Evolutionary conservation across 345 rosid genomes (phyloP), one percentile per base, ranked within the genome.

Genomic region (Populus davidiana): DNA sequence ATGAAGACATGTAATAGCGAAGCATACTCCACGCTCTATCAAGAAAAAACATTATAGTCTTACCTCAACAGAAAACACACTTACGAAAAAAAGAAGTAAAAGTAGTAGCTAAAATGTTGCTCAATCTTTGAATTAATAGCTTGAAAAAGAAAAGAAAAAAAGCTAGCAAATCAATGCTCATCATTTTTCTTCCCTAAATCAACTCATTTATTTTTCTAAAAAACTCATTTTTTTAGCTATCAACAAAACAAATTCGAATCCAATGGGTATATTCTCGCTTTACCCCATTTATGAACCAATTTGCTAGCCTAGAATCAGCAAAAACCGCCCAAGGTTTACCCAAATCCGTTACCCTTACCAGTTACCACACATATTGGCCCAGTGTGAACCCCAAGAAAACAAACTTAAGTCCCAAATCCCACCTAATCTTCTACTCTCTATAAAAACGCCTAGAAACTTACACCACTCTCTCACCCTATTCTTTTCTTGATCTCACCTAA

Each of bases 291-390:
- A 52, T 7, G n/a, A 52, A 18, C 10, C 8, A 39, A 39, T 9
- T 39, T 39, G 43, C 10, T 39, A 39, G 10, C 43, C 43, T 33
- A 39, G 43, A 39, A 39, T 8, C 10, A 64, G 8, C 12, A 5
- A 38, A 67, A 17, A 33, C 49, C 70, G 75, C 62, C 73, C 75
- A 62, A 43, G 73, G 75, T 38, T 69, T 76, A 4, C 12, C 1
- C 9, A 4, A 11, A 50, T 33, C 36, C 36, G 0, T 33, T 33
- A 66, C 67, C 67, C 79, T 23, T 4, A 27, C 20, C n/a, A 21
- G 73, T 23, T 4, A 27, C 20, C n/a, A 21, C 8, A 27, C 47
- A 11, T 21, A 35, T 6, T 25, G 35, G 67, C 73, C 67, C 79
- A 20, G 29, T 27, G 69, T 56, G 79, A 54, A 56, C 73, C 73